A percentile compares a stretch with the other conserved stretches of the same genome.
phyloP scores from a whole-genome alignment of 2,329 filamentous ascomycete genomes.

The Phaeosphaeriaceae sp. region DNA sequence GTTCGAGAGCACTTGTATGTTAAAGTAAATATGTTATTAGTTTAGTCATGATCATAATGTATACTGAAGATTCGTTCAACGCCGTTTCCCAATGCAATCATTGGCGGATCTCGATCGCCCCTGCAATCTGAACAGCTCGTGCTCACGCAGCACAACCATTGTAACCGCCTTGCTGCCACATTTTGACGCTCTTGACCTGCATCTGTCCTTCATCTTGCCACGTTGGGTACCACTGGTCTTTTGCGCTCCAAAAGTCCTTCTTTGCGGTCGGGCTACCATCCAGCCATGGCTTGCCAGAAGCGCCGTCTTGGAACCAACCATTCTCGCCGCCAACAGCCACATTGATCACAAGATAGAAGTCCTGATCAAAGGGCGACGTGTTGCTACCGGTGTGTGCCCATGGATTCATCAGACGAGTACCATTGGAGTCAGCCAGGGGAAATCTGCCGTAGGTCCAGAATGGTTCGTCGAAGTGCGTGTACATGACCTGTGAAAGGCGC shows the following conservation, averaged over 20 bases:
- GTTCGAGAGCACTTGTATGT: background rate
- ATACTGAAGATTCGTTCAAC: background rate
- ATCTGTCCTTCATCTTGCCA: conserved; percentile 72
- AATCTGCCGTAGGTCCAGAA: conserved; percentile 76
- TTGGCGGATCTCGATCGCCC: background rate
- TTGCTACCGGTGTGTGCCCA: conserved; percentile 69
- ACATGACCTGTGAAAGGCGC: conserved; percentile 80
- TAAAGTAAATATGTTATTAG: background rate
- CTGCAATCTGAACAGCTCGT: background rate
- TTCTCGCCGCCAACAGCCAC: conserved; percentile 80
- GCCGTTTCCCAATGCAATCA: background rate
- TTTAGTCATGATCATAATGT: background rate
- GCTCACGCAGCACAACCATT: conserved; percentile 51
- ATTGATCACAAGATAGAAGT: conserved; percentile 79
- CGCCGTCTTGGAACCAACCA: conserved; percentile 82
- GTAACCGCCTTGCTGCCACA: conserved; percentile 59
- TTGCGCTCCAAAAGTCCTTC: conserved; percentile 78
- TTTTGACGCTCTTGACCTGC: conserved; percentile 72
- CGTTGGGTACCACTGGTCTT: conserved; percentile 72
- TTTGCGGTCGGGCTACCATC: conserved; percentile 71
- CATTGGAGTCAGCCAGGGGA: conserved; percentile 69
- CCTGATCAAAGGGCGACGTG: conserved; percentile 77
- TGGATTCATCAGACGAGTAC: conserved; percentile 68
- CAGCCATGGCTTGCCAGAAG: conserved; percentile 79
- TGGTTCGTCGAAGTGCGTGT: conserved; percentile 73